Conservation (phyloP, 176 grass and related monocot species). For the Musa beccarii region DNA sequence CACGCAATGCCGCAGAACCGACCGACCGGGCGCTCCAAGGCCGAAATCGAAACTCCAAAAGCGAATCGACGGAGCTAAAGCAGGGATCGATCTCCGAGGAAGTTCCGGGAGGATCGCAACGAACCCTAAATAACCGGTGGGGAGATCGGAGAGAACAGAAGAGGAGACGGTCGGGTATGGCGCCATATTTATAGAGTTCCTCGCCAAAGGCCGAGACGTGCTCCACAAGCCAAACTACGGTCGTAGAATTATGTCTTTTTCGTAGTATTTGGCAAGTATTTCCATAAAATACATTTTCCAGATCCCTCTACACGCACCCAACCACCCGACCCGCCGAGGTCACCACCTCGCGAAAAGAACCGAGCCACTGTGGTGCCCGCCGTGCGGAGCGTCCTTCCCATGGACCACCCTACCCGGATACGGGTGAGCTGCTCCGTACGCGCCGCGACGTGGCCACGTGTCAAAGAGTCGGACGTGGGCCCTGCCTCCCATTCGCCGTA, state of each 20-base stretch:
- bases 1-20: not conserved
- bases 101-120: not conserved
- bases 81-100: not conserved
- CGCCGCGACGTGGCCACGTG: not conserved
- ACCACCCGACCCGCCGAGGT: too few relatives aligned
- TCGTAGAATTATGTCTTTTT: not conserved
- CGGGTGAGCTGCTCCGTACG: not conserved
- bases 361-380: not conserved
- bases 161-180: not conserved
- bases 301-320: not conserved
- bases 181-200: conserved; percentile 1
- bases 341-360: too few relatives aligned
- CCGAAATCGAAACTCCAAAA: not conserved
- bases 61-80: not conserved
- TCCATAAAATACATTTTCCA: not conserved
- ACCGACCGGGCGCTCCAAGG: not conserved
- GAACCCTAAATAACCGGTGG: not conserved
- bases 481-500: not conserved
- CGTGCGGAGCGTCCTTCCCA: not conserved
- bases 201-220: not conserved
- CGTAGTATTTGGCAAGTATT: not conserved
- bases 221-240: not conserved
- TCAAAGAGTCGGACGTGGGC: not conserved
- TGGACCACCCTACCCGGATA: not conserved
- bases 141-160: not conserved